Evolutionary conservation across 1,284 basidiomycete species (phyloP), one percentile per base, ranked within the genome.

Genomic region (Leccinum pallidistipes): DNA sequence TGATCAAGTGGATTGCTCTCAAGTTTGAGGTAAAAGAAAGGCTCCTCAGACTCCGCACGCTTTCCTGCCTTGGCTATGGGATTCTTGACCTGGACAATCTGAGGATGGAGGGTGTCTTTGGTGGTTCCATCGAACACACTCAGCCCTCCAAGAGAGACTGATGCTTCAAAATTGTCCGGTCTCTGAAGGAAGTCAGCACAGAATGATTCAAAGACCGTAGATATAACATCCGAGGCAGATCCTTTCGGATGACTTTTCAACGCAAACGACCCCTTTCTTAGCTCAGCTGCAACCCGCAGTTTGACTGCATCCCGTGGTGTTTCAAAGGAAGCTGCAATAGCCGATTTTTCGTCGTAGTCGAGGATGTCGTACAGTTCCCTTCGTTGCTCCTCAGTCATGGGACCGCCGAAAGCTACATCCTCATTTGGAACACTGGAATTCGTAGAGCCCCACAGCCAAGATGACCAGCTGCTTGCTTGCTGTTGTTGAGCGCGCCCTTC

Each of bases 1-100:
- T 91, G 89, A 74, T 98, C 95, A 49, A 98, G 80, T 8, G 97
- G 98, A 67, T 95, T 96, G 63, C 90, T 88, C 78, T 99, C 98
- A 67, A 96, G 94, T 71, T 92, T 94, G 69, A 97, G 78, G 68
- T 86, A 93, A 76, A 99, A 95, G 82, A 99, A 98, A 2, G 96
- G 92, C 57, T 94, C 87, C 21, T 81, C 77, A 16, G 70, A 65
- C 49, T 79, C 75, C 50, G 64, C 68, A 21, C 74, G 69, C 29
- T 73, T 65, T 55, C 73, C 72, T 12, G 60, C 56, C 34, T 63
- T 55, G 50, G 40, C 43, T 31, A 53, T 34, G 36, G 64, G 59
- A 54, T 86, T 84, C 76, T 98, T 98, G 69, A 99, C 96, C 57
- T 90, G 87, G 2, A 99, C 96, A 60, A 99, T 97, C 75, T 98